A percentile compares a stretch with the other conserved stretches of the same genome.
Evolutionary conservation across 2,329 filamentous ascomycete genomes (phyloP).

Genomic region (Hirsutella rhossiliensis): DNA sequence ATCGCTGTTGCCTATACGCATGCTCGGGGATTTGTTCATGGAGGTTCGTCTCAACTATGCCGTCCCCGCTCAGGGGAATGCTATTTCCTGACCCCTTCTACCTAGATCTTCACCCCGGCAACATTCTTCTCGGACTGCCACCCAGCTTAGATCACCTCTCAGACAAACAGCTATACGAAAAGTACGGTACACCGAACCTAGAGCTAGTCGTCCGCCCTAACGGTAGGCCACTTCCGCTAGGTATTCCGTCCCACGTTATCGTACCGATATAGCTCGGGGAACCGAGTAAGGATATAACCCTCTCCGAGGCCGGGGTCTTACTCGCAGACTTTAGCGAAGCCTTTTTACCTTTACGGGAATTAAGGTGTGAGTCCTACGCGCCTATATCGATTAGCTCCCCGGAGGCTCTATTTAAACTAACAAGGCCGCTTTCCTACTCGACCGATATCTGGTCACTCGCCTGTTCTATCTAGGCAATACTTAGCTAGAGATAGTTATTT

Average conservation of each 20-base stretch:
- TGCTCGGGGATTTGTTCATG: constrained; percentile 16
- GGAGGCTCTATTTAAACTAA: constrained; percentile 20
- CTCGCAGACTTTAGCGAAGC: constrained; percentile 22
- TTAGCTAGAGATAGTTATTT: constrained; percentile 11
- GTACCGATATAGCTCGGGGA: constrained; percentile 21
- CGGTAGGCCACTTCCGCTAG: constrained; percentile 6
- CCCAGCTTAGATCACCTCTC: constrained; percentile 9
- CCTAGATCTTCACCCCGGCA: constrained; percentile 18
- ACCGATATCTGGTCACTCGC: constrained; percentile 26
- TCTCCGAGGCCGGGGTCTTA: constrained; percentile 8
- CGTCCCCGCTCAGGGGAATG: no score
- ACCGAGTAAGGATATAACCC: constrained; percentile 14
- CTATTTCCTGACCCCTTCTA: neutral
- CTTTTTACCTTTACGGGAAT: constrained; percentile 14
- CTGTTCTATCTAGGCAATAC: constrained; percentile 20
- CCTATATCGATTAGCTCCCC: constrained; percentile 17
- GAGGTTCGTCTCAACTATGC: constrained; percentile 8
- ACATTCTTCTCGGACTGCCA: constrained; percentile 15
- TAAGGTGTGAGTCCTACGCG: constrained; percentile 13
- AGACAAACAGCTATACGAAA: constrained; percentile 11
- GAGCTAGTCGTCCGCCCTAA: constrained; percentile 9
- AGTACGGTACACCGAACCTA: constrained; percentile 9
- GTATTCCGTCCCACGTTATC: constrained; percentile 16
- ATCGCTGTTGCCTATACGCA: constrained; percentile 17
- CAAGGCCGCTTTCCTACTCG: constrained; percentile 16